Percentiles rank a stretch among this genome's conserved stretches.
Conservation (phyloP, 208 protist genomes). For the Porcisia deanei region DNA sequence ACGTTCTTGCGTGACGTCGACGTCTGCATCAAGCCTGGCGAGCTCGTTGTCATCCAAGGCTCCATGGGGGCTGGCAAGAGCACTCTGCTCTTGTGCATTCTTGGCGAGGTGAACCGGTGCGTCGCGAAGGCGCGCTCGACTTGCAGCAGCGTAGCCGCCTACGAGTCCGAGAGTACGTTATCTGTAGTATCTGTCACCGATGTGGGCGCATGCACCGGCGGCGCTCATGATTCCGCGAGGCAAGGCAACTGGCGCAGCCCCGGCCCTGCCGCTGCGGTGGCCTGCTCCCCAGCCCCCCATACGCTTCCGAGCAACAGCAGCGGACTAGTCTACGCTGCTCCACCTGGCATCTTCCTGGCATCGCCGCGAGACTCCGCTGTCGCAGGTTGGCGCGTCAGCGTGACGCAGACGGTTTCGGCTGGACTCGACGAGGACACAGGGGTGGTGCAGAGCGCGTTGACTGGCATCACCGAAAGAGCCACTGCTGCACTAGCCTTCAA, state of each 20-base stretch:
- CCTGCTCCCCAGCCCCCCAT: neutral
- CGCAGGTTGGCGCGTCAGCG: neutral
- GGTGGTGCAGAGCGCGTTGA: neutral
- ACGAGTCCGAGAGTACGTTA: constrained; percentile 30
- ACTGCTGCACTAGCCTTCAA: neutral
- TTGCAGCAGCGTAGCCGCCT: constrained; percentile 21
- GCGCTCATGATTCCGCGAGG: neutral
- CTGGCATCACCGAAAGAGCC: neutral
- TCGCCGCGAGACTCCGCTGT: constrained; percentile 15
- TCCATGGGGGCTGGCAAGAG: constrained; percentile 78
- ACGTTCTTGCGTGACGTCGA: constrained; percentile 57
- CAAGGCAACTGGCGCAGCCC: neutral
- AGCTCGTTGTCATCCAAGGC: constrained; percentile 83
- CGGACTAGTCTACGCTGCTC: neutral
- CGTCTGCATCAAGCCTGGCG: constrained; percentile 60
- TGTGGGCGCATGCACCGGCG: neutral
- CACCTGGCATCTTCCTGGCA: constrained; percentile 20
- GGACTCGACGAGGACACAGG: neutral
- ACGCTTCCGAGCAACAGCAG: neutral
- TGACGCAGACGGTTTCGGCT: neutral
- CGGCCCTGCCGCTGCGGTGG: neutral
- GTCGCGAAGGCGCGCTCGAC: constrained; percentile 17
- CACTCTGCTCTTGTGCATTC: constrained; percentile 69
- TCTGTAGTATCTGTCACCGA: constrained; percentile 34
- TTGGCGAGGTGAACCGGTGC: constrained; percentile 76